Base-by-base conservation (phyloP, 1,284 basidiomycete species). In the Sphaerobolus stellatus region DNA sequence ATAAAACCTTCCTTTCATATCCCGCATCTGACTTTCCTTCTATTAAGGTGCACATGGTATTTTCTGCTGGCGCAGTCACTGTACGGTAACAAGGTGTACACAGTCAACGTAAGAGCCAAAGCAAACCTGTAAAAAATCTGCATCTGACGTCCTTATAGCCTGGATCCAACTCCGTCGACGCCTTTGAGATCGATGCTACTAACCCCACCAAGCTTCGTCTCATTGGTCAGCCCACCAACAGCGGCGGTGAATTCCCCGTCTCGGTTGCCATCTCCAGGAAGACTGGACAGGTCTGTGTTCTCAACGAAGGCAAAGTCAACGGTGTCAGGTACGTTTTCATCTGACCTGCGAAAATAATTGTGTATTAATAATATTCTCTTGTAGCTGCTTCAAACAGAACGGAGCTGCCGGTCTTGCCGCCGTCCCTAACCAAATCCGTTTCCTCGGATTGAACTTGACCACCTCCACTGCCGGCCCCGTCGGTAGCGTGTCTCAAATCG, bases 201-300 rank as follows among this genome's bases (percentile, higher is more conserved):
- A 27, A 43, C 41, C 41, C 41, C 18, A 43, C 41, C 4, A 11
- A 22, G 22, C 41, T 43, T 4, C 22, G 9, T 13, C 22, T 43
- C 22, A 14, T 43, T 14, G 41, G 41, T 3, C 7, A n/a, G 20
- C 41, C 41, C 28, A 27, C 28, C 41, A 43, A 18, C 41, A 24
- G 22, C 28, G 41, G 41, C 4, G 41, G 41, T 14, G 51, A 57
- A 36, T 53, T 53, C 30, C 56, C 56, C n/a, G 24, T 50, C 9
- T 44, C 52, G 28, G 34, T 43, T 7, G 16, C 51, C 7, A 31
- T 46, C 13, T 38, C 45, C 11, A 20, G 27, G 33, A 4, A 25
- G 4, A 36, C 53, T 14, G 34, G 49, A 47, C 27, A 43, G n/a
- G 31, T 43, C 34, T 48, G 49, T 27, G 47, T 54, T 7, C 27